Evolutionary conservation across 2,329 filamentous ascomycete species (phyloP), one percentile per base, ranked within the genome.

Genomic region (Penicillium sumatraense): DNA sequence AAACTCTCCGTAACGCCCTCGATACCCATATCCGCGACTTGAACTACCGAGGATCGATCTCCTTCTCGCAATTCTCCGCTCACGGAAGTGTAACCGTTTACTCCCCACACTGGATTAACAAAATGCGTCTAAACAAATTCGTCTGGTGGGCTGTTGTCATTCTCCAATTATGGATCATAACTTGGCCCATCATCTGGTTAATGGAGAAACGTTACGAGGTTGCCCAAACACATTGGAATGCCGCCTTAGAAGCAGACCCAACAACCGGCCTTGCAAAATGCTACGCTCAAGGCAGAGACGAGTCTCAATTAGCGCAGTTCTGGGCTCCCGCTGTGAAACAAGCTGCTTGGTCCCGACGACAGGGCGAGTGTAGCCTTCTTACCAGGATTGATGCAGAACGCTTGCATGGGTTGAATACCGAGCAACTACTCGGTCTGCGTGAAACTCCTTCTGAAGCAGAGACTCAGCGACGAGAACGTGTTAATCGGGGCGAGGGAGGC

Each of bases 41-140:
- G 13, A 73, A 74, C 49, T 76, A 76, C 59, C 67, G 65, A 46
- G 74, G 74, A 47, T 57, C 58, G 1, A 66, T 75, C 23, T 41
- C n/a, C 24, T 65, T 74, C 40, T 42, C 33, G 0, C 58, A 65
- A 1, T 51, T 52, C 1, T 49, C 66, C n/a, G 57, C 63, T n/a
- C 65, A 73, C 51, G 47, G 59, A 20, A 64, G 62, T 5, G 56
- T 76, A 16, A 73, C 68, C 18, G 57, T 76, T 47, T 75, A 74
- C 57, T 75, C 73, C 1, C 73, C 74, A 2, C 71, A 74, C 41
- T 74, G 71, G 66, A 64, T 76, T 44, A 76, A 76, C 58, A 66
- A 56, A 2, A 49, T 72, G 1, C 72, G 74, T n/a, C 64, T 66
- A 6, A 73, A 73, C 49, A 27, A n/a, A 6, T 68, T 62, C 29